Evolutionary conservation across 257 asterid genomes (phyloP).

Genomic region (Solanum boliviense): DNA sequence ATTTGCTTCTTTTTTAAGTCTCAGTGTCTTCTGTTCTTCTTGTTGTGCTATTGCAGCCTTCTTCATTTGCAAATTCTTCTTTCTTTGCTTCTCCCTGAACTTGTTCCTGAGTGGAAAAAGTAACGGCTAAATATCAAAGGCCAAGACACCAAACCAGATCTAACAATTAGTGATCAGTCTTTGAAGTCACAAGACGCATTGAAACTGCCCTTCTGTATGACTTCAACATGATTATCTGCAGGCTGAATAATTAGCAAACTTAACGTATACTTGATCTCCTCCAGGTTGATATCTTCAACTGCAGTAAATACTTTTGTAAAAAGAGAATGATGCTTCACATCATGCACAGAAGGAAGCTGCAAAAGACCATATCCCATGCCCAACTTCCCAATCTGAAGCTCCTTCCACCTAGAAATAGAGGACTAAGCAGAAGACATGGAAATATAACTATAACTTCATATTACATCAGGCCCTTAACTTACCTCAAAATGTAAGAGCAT

Average conservation of each 20-base stretch:
- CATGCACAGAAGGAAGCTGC: conserved; percentile 86
- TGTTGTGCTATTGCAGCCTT: conserved; percentile 37
- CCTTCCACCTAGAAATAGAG: conserved; percentile 62
- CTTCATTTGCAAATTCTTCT: conserved; percentile 52
- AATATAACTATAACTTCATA: conserved; percentile 4
- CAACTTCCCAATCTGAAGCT: conserved; percentile 87
- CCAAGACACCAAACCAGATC: not conserved
- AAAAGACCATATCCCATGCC: conserved; percentile 92
- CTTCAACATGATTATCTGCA: not conserved
- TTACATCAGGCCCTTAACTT: not conserved
- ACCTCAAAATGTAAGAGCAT: conserved; percentile 79
- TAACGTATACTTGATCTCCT: conserved; percentile 50
- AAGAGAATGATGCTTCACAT: conserved; percentile 69
- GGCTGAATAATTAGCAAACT: conserved; percentile 3
- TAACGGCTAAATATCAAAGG: not conserved
- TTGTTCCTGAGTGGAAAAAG: conserved; percentile 49
- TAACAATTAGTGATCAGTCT: not conserved
- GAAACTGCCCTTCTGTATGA: not conserved
- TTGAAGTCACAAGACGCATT: not conserved
- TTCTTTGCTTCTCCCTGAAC: conserved; percentile 78
- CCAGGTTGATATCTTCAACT: conserved; percentile 53
- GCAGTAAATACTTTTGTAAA: conserved; percentile 66
- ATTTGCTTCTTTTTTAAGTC: conserved; percentile 25
- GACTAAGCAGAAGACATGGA: not conserved
- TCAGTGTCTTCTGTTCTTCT: conserved; percentile 24